Evolutionary conservation across 306 rosid species (phyloP).

Genomic region (Cicer yamashitae): DNA sequence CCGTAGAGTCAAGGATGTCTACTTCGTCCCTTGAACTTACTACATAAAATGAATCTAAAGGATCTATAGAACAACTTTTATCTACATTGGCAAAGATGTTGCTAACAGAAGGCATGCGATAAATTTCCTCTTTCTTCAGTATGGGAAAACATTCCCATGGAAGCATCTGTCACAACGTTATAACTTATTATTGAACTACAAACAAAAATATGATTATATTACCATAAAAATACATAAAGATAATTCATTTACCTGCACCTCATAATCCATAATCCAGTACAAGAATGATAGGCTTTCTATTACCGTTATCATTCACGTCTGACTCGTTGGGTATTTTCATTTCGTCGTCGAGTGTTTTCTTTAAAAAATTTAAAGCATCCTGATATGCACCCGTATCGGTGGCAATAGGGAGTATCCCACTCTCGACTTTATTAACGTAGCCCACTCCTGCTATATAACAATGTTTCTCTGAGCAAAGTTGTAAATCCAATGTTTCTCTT

Average conservation of each 20-base stretch:
- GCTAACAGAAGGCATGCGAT: slow-evolving; percentile 88
- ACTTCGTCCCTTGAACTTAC: too few species aligned
- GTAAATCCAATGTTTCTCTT: slow-evolving; percentile 49
- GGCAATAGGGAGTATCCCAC: slow-evolving; percentile 26
- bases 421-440: slow-evolving; percentile 45
- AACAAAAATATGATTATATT: too few species aligned
- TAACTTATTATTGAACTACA: slow-evolving; percentile 19
- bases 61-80: too few species aligned
- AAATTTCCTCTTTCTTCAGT: slow-evolving; percentile 77
- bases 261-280: slow-evolving; percentile 79
- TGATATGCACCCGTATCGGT: too few species aligned
- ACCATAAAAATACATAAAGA: too few species aligned
- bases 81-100: slow-evolving; percentile 56
- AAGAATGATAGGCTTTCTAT: slow-evolving; percentile 70
- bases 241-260: slow-evolving; percentile 67
- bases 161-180: slow-evolving; percentile 68
- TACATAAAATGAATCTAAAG: too few species aligned
- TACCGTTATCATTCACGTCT: slow-evolving; percentile 48
- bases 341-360: slow-evolving; percentile 3
- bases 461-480: slow-evolving; percentile 57
- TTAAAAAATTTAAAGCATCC: slow-evolving; percentile 31
- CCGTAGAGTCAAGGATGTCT: too few species aligned
- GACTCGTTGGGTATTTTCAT: slow-evolving; percentile 9
- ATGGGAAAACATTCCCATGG: slow-evolving; percentile 90
- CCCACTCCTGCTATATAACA: slow-evolving; percentile 62